A percentile compares a stretch with the other conserved stretches of the same genome.
Conservation (phyloP, 2,329 filamentous ascomycete genomes). For the Cladophialophora immunda region DNA sequence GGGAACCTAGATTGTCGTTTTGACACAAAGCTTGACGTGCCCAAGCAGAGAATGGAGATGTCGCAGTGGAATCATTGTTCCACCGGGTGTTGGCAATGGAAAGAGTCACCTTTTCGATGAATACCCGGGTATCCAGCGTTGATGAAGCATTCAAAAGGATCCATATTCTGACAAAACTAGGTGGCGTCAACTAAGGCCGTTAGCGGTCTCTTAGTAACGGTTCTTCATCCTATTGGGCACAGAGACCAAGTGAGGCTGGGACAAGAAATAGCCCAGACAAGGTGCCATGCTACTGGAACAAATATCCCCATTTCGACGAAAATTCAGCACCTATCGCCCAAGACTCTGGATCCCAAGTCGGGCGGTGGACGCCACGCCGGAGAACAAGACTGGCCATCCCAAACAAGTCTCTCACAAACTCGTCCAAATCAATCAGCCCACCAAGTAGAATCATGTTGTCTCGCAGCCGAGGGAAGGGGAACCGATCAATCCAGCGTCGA, state of each 20-base stretch:
- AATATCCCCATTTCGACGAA: conserved; percentile 49
- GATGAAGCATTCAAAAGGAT: neutral
- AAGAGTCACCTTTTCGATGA: neutral
- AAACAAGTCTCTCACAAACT: conserved; percentile 48
- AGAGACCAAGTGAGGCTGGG: neutral
- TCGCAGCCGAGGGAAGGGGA: conserved; percentile 52
- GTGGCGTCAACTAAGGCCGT: neutral
- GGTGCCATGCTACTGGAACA: conserved; percentile 40
- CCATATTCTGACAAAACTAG: conserved; percentile 18
- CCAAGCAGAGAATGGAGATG: neutral
- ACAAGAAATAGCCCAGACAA: neutral
- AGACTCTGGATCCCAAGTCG: conserved; percentile 46
- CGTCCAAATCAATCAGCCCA: conserved; percentile 48
- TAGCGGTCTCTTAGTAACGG: neutral
- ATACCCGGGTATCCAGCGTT: neutral
- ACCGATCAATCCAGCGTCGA: conserved; percentile 52
- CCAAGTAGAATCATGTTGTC: conserved; percentile 48
- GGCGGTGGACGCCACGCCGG: conserved; percentile 34
- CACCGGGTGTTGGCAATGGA: neutral
- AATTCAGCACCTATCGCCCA: conserved; percentile 49
- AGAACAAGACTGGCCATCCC: conserved; percentile 47
- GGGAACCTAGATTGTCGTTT: neutral
- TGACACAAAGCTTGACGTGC: neutral
- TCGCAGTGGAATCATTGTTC: neutral
- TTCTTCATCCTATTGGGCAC: neutral